Conservation (phyloP, 2,329 filamentous ascomycete genomes). For the Sporothrix phasma region DNA sequence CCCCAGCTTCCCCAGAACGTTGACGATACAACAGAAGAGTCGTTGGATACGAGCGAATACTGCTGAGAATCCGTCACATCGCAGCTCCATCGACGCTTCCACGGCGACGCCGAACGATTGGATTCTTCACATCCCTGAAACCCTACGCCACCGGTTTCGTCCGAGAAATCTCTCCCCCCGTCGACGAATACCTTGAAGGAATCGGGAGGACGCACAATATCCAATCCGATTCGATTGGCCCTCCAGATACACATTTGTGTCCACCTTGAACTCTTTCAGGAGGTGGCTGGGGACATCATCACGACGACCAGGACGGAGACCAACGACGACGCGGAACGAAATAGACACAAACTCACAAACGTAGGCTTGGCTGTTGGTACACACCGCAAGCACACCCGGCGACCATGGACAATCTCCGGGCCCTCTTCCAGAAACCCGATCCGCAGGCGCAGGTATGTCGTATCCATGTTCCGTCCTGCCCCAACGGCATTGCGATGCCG, state of each 20-base stretch:
- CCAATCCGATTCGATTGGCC: too few species aligned
- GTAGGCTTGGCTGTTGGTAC: background rate
- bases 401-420: slow-evolving; percentile 77
- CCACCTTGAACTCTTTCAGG: background rate
- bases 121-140: background rate
- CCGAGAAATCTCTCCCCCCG: background rate
- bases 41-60: background rate
- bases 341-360: background rate
- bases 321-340: background rate
- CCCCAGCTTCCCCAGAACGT: background rate
- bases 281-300: background rate
- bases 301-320: background rate
- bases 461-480: background rate
- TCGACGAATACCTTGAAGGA: background rate
- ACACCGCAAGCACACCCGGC: background rate
- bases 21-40: background rate
- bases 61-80: background rate
- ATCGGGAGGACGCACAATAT: background rate
- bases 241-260: too few species aligned
- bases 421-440: slow-evolving; percentile 84
- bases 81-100: background rate
- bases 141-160: background rate
- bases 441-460: slow-evolving; percentile 75
- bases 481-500: background rate
- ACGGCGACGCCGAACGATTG: background rate